Evolutionary conservation across 441 rosid species (phyloP), one percentile per base, ranked within the genome.

Genomic region (Erysimum cheiri): DNA sequence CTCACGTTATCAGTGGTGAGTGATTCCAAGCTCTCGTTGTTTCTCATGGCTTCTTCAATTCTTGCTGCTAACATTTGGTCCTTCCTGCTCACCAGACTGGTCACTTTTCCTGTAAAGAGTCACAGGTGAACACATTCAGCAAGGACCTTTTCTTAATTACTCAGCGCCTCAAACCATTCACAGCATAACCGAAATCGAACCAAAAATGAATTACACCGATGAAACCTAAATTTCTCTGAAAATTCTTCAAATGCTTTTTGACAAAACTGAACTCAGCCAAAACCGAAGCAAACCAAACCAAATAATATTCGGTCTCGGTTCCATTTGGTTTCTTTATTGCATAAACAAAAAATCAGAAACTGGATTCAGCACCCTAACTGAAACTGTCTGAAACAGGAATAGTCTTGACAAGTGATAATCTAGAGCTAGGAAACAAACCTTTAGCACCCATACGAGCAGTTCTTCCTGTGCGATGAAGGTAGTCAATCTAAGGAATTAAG

Each of bases 401-500:
- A 8, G 8, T 28, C 33, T 4, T 39, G n/a, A 66, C 37, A 54
- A 15, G 11, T 39, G 5, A 40, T 24, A 59, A 50, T 48, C 15
- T 65, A 50, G 10, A 60, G 37, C n/a, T 33, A 65, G 39, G 35
- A 48, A 31, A 68, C 64, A 48, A 74, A 93, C 96, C 98, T 88
- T 93, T 91, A 55, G 95, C 98, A 57, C 98, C 97, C 98, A 93
- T 93, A 2, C 96, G 91, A 72, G 97, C 97, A 64, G 96, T 93
- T 87, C 97, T 84, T 48, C 97, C 98, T 0, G 93, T 89, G 60
- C 96, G 96, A 81, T 91, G 98, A 77, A 93, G 92, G 88, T 91
- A 93, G 77, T 93, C 98, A 44, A 93, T 85, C 97, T 93, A 76
- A 2, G 60, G 22, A 35, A 61, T 54, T 46, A 43, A 74, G 19